A percentile compares a stretch with the other conserved stretches of the same genome.
Evolutionary conservation across 345 rosid species (phyloP).

Genomic region (Cardamine resedifolia): DNA sequence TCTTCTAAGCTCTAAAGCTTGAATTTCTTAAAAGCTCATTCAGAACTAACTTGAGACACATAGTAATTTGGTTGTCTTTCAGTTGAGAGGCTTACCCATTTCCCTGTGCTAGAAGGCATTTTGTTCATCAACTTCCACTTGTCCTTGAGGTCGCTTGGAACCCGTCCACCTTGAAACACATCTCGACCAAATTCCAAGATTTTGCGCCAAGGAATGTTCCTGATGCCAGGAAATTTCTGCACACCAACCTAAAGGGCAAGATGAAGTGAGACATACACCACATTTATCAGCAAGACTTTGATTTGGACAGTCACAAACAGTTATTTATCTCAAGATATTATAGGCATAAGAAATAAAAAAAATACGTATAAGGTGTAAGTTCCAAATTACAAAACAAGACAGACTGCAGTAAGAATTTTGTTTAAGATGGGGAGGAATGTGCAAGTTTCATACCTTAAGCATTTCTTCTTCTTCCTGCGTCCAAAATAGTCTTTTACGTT

Average conservation of each 20-base stretch:
- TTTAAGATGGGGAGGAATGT: neutral
- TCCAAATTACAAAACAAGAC: neutral
- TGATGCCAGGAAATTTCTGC: constrained; percentile 41
- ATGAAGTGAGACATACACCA: neutral
- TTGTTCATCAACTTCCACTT: constrained; percentile 59
- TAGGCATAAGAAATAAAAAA: neutral
- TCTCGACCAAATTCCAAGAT: constrained; percentile 63
- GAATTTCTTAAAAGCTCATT: neutral
- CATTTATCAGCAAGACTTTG: neutral
- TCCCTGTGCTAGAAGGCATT: neutral
- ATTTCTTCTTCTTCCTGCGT: constrained; percentile 36
- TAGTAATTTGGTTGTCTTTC: constrained; percentile 5
- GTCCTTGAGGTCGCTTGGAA: constrained; percentile 72
- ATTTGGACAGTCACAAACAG: neutral
- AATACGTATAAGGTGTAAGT: neutral
- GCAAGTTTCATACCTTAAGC: constrained; percentile 34
- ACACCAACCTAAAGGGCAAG: constrained; percentile 58
- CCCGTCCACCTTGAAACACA: constrained; percentile 54
- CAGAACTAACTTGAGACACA: constrained; percentile 5
- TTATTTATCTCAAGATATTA: neutral
- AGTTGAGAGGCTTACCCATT: constrained; percentile 14
- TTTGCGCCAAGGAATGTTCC: constrained; percentile 77
- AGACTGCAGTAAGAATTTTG: neutral
- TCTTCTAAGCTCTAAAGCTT: neutral
- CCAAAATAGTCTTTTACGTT: constrained; percentile 32